These are phyloP conservation scores for Aspergillus novofumigatus DNA, from an alignment of 2,329 filamentous ascomycete species.

Conservation along the genomic window DNA sequence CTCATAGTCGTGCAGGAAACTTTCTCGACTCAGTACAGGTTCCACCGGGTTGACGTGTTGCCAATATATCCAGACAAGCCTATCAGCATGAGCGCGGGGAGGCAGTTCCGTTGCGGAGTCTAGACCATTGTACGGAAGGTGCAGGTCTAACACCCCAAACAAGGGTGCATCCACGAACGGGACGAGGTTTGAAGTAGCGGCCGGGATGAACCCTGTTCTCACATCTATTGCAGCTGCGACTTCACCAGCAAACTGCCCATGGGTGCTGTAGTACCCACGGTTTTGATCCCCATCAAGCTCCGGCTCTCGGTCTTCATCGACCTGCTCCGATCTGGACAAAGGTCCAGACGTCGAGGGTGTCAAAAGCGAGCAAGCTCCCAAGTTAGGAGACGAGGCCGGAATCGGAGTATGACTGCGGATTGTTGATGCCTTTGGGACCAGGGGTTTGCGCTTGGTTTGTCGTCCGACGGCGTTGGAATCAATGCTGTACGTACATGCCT, in stretches of 20 bases:
- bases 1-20: constrained; percentile 9
- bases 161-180: constrained; percentile 19
- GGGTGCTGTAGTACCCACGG: constrained; percentile 9
- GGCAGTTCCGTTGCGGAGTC: constrained; percentile 6
- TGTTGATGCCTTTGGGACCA: not conserved
- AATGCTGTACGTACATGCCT: constrained; percentile 11
- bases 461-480: not conserved
- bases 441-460: not conserved
- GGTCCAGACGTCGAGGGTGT: not conserved
- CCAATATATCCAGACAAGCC: constrained; percentile 16
- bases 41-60: constrained; percentile 13
- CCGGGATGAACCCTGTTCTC: constrained; percentile 7
- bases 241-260: constrained; percentile 14
- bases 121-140: not conserved
- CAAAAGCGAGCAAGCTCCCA: not conserved
- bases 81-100: constrained; percentile 11
- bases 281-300: not conserved
- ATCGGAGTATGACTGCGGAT: not conserved
- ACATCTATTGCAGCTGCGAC: constrained; percentile 13
- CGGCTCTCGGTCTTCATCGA: not conserved
- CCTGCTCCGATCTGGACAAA: not conserved
- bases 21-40: constrained; percentile 10
- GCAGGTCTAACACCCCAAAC: constrained; percentile 13
- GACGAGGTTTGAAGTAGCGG: constrained; percentile 5
- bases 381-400: not conserved